A percentile compares a stretch with the other conserved stretches of the same genome.
Evolutionary conservation across 75 land plant genomes (phyloP).

Genomic region (Isoetes taiwanensis): DNA sequence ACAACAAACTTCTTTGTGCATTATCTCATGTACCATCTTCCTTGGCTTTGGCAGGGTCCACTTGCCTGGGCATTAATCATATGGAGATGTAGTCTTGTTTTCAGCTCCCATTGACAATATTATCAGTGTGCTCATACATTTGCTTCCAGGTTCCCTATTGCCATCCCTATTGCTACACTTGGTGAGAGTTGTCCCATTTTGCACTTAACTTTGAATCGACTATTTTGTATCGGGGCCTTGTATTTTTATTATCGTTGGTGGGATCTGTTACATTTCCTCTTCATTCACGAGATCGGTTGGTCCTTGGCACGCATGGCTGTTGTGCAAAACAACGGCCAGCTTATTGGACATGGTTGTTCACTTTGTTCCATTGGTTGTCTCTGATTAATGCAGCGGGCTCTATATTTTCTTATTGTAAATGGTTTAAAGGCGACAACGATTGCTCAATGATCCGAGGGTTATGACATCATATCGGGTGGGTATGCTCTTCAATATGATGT

Average conservation of each 20-base stretch:
- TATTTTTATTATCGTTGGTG: conserved; percentile 91
- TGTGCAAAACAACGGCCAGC: conserved; percentile 38
- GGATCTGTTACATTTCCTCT: conserved; percentile 49
- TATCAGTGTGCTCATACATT: conserved; percentile 88
- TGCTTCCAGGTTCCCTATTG: conserved; percentile 67
- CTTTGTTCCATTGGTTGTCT: conserved; percentile 67
- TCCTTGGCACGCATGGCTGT: conserved; percentile 71
- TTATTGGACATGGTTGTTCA: conserved; percentile 80
- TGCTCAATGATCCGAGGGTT: conserved; percentile 84
- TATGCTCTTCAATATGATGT: conserved; percentile 10
- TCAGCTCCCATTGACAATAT: conserved; percentile 86
- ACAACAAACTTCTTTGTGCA: no score
- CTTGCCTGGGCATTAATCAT: conserved; percentile 95
- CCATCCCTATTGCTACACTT: background rate
- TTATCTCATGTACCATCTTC: no score
- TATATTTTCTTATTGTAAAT: conserved; percentile 79
- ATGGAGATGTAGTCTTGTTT: conserved; percentile 95
- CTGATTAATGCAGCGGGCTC: conserved; percentile 70
- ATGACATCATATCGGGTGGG: conserved; percentile 99
- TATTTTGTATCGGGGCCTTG: conserved; percentile 83
- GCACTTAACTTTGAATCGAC: no score
- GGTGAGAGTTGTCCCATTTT: no score
- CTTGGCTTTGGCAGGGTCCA: conserved; percentile 50
- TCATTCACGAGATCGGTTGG: conserved; percentile 37
- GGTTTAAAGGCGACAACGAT: conserved; percentile 69